Conservation (phyloP, 306 rosid species). For the Carpinus fangiana region DNA sequence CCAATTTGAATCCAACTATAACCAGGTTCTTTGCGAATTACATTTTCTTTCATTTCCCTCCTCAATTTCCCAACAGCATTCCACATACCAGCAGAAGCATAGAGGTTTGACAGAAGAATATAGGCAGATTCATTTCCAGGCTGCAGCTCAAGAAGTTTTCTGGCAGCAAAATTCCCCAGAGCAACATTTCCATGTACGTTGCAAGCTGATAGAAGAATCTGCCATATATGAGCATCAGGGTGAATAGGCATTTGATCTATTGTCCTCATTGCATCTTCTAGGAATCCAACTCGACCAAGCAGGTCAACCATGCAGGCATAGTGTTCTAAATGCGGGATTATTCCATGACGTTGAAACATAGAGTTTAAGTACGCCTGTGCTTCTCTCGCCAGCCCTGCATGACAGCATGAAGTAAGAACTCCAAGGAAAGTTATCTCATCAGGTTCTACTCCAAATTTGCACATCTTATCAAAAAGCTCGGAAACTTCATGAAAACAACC, state of each 20-base stretch:
- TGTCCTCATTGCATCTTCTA: constrained; percentile 18
- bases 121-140: constrained; percentile 13
- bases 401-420: constrained; percentile 19
- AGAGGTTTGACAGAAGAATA: constrained; percentile 8
- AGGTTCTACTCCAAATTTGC: constrained; percentile 15
- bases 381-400: constrained; percentile 20
- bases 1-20: constrained; percentile 6
- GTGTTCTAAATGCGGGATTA: constrained; percentile 13
- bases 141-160: constrained; percentile 11
- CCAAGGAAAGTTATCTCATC: constrained; percentile 16
- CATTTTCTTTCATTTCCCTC: constrained; percentile 5
- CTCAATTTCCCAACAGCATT: neutral
- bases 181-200: constrained; percentile 3
- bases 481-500: constrained; percentile 11
- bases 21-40: constrained; percentile 7
- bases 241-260: constrained; percentile 7
- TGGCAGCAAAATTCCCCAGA: constrained; percentile 5
- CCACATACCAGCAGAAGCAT: constrained; percentile 15
- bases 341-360: constrained; percentile 13
- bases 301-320: constrained; percentile 19
- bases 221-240: constrained; percentile 23
- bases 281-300: constrained; percentile 10
- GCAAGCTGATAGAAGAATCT: constrained; percentile 10
- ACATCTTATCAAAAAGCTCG: constrained; percentile 9
- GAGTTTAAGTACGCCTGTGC: constrained; percentile 4